phyloP scores from a whole-genome alignment of 129 eudicot species.

The Lactuca saligna region DNA sequence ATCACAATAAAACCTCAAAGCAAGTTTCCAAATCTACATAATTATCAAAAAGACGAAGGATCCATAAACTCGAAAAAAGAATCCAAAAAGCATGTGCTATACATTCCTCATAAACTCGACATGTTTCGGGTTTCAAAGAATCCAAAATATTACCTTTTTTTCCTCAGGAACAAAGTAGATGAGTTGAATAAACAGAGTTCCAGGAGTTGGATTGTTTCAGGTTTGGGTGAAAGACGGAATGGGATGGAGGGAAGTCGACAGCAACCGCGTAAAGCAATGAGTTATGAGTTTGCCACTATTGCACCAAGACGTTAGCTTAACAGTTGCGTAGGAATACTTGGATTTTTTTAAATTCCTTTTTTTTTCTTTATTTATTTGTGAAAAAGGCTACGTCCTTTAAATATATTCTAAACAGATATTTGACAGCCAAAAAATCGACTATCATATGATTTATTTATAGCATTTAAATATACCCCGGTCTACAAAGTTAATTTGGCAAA shows the following conservation, averaged over 20 bases:
- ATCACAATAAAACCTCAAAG: conserved; percentile 7
- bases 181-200: neutral
- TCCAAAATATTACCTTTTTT: conserved; percentile 21
- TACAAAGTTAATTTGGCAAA: no score
- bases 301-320: conserved; percentile 15
- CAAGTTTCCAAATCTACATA: neutral
- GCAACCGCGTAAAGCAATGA: conserved; percentile 16
- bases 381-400: neutral
- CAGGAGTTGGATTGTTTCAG: conserved; percentile 4
- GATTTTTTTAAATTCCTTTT: conserved; percentile 6
- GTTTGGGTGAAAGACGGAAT: neutral
- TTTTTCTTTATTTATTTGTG: neutral
- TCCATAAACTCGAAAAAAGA: neutral
- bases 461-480: neutral
- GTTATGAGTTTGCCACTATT: neutral
- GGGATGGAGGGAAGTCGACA: conserved; percentile 24
- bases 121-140: conserved; percentile 7
- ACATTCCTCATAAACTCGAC: conserved; percentile 4
- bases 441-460: neutral
- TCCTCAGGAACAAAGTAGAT: neutral
- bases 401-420: neutral
- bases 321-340: conserved; percentile 12
- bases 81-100: neutral
- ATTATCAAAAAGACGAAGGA: neutral
- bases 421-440: no score